Evolutionary conservation across 495 filamentous ascomycete genomes (phyloP), one percentile per base, ranked within the genome.

Genomic region (Clavariopsis aquatica): DNA sequence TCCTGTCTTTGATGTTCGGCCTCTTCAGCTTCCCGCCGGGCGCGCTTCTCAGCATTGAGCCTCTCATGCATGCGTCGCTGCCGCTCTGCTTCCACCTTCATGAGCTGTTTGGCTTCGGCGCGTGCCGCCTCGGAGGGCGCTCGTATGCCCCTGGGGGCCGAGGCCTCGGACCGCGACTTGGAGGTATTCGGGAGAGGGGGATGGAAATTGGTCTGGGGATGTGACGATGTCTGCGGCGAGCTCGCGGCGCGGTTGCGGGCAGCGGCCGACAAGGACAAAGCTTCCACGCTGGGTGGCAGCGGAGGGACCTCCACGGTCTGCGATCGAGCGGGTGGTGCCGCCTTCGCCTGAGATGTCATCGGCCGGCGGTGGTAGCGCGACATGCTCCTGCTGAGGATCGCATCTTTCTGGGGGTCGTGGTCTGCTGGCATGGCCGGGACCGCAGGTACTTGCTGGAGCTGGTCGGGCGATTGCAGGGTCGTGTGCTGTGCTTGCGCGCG

Each of bases 351-450:
- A 27, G 61, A 51, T 7, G 60, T 64, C 9, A 51, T 56, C 43
- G 62, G 66, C 52, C 69, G 68, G 45, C 71, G 66, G 36, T 71
- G 73, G 52, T 78, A 78, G 45, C 75, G 65, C 34, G 75, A 76
- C 58, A 70, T 72, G 63, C 70, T 75, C 52, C 75, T 66, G 59
- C 57, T 71, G 45, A 71, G 46, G 5, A 59, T 36, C 12, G 69
- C 46, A 12, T 60, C 62, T 41, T 71, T 65, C 26, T 66, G 64
- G 24, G 49, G 24, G 12, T 65, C 52, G 31, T 55, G 58, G 26
- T 57, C 57, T 9, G 60, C 27, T 15, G 68, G 60, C 51, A 57
- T 56, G 34, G 60, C 12, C 22, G 60, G 60, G 2, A 63, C 2
- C 23, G 58, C 10, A 19, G 51, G 52, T 46, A 27, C 15, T 10